Evolutionary conservation across 2,329 filamentous ascomycete genomes (phyloP), one percentile per base, ranked within the genome.

Genomic region (Fusarium nanum): DNA sequence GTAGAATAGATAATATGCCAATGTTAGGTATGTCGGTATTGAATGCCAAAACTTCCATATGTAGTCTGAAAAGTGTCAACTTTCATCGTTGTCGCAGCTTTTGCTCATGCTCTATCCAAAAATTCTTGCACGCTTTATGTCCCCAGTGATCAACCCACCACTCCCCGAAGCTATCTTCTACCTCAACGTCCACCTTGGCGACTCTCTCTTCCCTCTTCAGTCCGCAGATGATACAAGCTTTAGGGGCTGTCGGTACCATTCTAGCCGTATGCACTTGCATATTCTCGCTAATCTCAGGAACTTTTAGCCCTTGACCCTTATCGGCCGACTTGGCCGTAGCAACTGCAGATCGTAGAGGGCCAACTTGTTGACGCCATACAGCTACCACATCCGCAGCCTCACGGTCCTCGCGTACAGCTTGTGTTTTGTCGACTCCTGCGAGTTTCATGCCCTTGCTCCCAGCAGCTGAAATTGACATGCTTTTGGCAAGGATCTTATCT

Each of bases 101-200:
- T 56, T 84, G 84, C 78, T 92, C 92, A 78, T 97, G 91, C 73
- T 91, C 85, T 63, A 91, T 82, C 95, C 95, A 98, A 76, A 97
- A 97, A 67, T 92, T 91, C 77, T 88, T 88, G 80, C 95, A 98
- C 22, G 88, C 87, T 67, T 88, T 83, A 80, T 94, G 92, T 0
- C 91, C 93, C 91, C 93, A 94, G 78, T 95, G 91, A 47, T 98
- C 94, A 44, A 92, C 85, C 95, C 95, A 98, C 93, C 94, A 98
- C 82, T 98, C 95, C 14, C 93, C 94, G 83, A 98, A 98, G 78
- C 92, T 94, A 79, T 98, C 95, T 74, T 95, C 90, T 11, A 97
- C 89, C 27, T 90, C 86, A 55, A 90, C 83, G 75, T 97, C 94
- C 34, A 96, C 87, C 76, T 90, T 93, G 22, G 83, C 79, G 13